Conservation (phyloP, 2,329 filamentous ascomycete species). For the Trichophyton mentagrophytes region DNA sequence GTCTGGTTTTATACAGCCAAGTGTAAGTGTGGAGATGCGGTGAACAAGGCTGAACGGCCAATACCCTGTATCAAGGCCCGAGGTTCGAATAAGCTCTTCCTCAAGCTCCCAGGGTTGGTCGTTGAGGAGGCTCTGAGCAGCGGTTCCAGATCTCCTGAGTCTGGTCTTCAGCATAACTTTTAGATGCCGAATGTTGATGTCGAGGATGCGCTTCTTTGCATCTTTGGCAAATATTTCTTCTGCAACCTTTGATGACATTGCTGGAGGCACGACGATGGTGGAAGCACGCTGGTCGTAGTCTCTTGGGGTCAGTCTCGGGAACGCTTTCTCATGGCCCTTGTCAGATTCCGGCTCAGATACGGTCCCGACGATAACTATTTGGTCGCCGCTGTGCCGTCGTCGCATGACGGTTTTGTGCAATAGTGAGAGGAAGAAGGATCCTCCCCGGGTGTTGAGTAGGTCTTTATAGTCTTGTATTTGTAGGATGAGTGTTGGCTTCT, state of each 20-base stretch:
- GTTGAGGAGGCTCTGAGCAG: constrained; percentile 23
- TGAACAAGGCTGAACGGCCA: constrained; percentile 51
- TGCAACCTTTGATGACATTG: constrained; percentile 27
- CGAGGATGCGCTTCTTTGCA: constrained; percentile 35
- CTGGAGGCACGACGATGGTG: constrained; percentile 43
- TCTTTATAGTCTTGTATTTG: constrained; percentile 74
- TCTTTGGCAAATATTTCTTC: constrained; percentile 37
- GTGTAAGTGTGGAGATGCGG: constrained; percentile 42
- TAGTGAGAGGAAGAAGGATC: constrained; percentile 54
- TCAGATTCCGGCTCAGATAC: constrained; percentile 47
- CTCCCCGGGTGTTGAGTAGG: constrained; percentile 55
- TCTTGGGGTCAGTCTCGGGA: constrained; percentile 36
- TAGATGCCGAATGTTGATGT: constrained; percentile 53
- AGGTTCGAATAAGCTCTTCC: constrained; percentile 19
- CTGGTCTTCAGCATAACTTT: constrained; percentile 45
- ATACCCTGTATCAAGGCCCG: constrained; percentile 39
- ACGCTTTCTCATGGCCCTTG: constrained; percentile 31
- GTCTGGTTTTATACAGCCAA: constrained; percentile 36
- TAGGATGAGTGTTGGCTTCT: constrained; percentile 47
- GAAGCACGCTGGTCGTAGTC: constrained; percentile 38
- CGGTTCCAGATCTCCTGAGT: constrained; percentile 17
- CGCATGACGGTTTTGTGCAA: constrained; percentile 60
- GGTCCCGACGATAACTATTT: constrained; percentile 69
- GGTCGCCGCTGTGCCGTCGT: constrained; percentile 56
- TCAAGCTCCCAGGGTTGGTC: constrained; percentile 22